phyloP scores from a whole-genome alignment of 225 moss, liverwort and hornwort genomes.

The Ulota crispa region DNA sequence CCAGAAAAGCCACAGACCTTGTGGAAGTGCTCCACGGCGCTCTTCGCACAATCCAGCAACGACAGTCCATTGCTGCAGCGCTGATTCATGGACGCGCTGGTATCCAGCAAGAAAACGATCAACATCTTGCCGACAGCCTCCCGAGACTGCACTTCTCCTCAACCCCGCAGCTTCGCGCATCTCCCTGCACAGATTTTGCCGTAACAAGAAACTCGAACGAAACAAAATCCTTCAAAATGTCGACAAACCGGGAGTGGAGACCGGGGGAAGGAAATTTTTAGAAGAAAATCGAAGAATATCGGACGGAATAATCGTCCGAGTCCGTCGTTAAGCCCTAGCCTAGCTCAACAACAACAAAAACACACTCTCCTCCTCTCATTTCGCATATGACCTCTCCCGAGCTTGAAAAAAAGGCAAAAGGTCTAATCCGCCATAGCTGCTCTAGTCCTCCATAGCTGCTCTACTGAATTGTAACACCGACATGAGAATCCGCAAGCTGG shows the following conservation, averaged over 20 bases:
- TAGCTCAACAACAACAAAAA: slow-evolving; percentile 12
- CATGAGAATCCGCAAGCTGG: background rate
- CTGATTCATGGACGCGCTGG: slow-evolving; percentile 99
- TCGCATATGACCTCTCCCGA: background rate
- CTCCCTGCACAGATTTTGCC: slow-evolving; percentile 25
- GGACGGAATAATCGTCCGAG: background rate
- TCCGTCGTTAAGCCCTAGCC: background rate
- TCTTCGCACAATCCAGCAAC: slow-evolving; percentile 95
- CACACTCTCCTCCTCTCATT: background rate
- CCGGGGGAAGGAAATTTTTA: background rate
- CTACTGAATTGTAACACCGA: background rate
- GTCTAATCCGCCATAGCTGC: background rate
- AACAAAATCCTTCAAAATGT: background rate
- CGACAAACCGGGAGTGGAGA: background rate
- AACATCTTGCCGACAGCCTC: slow-evolving; percentile 61
- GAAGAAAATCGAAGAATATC: too few relatives aligned
- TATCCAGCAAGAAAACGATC: slow-evolving; percentile 95
- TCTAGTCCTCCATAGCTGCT: slow-evolving; percentile 2
- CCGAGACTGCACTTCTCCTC: slow-evolving; percentile 23
- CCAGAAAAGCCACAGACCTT: slow-evolving; percentile 59
- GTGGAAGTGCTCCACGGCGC: slow-evolving; percentile 97
- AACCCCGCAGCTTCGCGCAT: slow-evolving; percentile 41
- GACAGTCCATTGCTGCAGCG: slow-evolving; percentile 96
- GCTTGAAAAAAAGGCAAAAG: background rate
- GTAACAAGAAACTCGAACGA: background rate